Evolutionary conservation across 1,284 basidiomycete species (phyloP), one percentile per base, ranked within the genome.

Genomic region (Malassezia nana): DNA sequence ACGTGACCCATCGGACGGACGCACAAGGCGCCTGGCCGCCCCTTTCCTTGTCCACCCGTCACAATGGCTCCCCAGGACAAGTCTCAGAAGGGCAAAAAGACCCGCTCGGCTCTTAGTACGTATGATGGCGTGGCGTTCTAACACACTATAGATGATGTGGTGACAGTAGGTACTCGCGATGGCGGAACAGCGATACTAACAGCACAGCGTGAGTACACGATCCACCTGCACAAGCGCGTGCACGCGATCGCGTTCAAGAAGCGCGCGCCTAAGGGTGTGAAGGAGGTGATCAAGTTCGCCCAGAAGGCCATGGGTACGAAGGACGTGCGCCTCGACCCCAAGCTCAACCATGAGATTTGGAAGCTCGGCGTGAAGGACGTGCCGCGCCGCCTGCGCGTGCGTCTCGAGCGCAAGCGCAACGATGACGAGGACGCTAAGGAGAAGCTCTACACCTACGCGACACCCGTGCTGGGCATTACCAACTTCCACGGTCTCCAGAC

Each of bases 391-490:
- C 55, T 73, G 33, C 67, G 71, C 45, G 69, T 73, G 33, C 62
- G 69, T 44, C 64, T 73, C 30, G 71, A 73, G 63, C 67, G 71
- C 59, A 72, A 71, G 69, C 69, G 71, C 52, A 73, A 73, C 63
- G 71, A 73, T 63, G 71, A 73, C 62, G 71, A 73, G 65, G 66
- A 66, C 43, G 71, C 71, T 52, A 73, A 73, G 69, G 71, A 73
- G 69, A 71, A 69, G 65, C 69, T 73, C 43, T 73, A 70, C 67
- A 70, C 67, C 46, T 67, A 69, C 64, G 68, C 63, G 48, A 61
- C 70, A 39, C 67, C 64, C 38, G 65, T 73, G 25, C 62, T 70
- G 53, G 71, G 71, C 52, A 69, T 72, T 58, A 68, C 67, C 61
- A 66, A 65, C 59, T 57, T 59, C 68, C 69, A 73, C 65, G 71